Conservation (phyloP, 345 rosid species). For the Gossypium ekmanianum region DNA sequence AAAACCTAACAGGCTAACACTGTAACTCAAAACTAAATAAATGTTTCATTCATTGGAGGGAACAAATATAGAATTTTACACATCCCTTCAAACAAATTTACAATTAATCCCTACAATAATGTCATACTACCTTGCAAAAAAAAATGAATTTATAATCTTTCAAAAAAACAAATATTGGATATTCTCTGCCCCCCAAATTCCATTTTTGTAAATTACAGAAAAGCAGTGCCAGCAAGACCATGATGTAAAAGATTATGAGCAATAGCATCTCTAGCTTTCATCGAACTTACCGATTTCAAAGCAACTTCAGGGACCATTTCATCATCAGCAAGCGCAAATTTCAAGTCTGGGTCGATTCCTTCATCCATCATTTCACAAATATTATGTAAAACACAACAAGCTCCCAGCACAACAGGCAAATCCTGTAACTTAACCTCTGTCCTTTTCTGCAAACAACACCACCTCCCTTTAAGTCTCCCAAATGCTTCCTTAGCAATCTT, state of each 20-base stretch:
- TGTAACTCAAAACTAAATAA: background rate
- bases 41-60: slow-evolving; percentile 4
- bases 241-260: slow-evolving; percentile 12
- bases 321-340: slow-evolving; percentile 6
- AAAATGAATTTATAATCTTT: background rate
- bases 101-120: background rate
- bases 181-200: background rate
- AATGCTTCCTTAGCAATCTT: background rate
- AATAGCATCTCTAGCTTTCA: slow-evolving; percentile 14
- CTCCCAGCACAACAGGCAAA: slow-evolving; percentile 5
- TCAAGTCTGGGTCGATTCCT: background rate
- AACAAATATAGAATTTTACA: background rate
- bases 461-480: slow-evolving; percentile 7
- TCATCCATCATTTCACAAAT: slow-evolving; percentile 4
- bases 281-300: slow-evolving; percentile 10
- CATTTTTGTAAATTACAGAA: background rate
- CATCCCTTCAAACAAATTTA: slow-evolving; percentile 12
- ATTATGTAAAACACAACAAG: slow-evolving; percentile 12
- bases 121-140: slow-evolving; percentile 1
- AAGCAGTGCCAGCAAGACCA: slow-evolving; percentile 9
- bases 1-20: background rate
- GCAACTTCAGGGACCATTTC: slow-evolving; percentile 9
- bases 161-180: background rate
- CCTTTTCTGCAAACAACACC: slow-evolving; percentile 10
- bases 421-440: slow-evolving; percentile 10